Evolutionary conservation across 805 yeast genomes (phyloP), one percentile per base, ranked within the genome.

Genomic region (Starmerella roubikii): DNA sequence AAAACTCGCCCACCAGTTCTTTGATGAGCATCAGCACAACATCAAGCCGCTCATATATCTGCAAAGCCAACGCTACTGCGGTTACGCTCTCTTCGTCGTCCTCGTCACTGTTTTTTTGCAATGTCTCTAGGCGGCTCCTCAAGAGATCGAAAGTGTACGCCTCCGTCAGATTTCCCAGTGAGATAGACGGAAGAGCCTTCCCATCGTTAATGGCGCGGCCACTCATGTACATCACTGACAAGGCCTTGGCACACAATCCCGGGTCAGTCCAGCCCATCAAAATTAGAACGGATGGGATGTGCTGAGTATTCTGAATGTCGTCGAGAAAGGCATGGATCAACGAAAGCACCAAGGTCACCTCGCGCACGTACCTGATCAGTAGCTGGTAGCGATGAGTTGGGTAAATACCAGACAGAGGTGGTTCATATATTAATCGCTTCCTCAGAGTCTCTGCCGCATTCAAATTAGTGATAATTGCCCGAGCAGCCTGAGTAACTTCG

Each of bases 1-100:
- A 58, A 21, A 51, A 49, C 41, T 59, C 63, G 6, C 63, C 63
- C 3, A 59, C 63, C 11, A 59, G 49, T 16, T 52, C 55, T 40
- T 59, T 59, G 23, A 53, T 52, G 8, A 54, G 40, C 17, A 55
- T 25, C 39, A 55, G 38, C 4, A 54, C 34, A 12, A 53, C 58
- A 38, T 59, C 62, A 7, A 58, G 32, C 7, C 60, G 46, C 38
- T 56, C 55, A 31, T 56, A 59, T 6, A 57, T 47, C 41, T 48
- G 47, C n/a, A 50, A 45, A 16, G 52, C 46, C 15, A 55, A 35
- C 2, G 57, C 39, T 19, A 53, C 34, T 2, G 54, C 55, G 15
- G 53, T 49, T 5, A 51, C 19, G 3, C 41, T 35, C n/a, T 26
- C 19, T n/a, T 28, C 39, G 2, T 35, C 34, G 16, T 24, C 19